Conservation (phyloP, 306 rosid species). For the Luffa aegyptiaca region DNA sequence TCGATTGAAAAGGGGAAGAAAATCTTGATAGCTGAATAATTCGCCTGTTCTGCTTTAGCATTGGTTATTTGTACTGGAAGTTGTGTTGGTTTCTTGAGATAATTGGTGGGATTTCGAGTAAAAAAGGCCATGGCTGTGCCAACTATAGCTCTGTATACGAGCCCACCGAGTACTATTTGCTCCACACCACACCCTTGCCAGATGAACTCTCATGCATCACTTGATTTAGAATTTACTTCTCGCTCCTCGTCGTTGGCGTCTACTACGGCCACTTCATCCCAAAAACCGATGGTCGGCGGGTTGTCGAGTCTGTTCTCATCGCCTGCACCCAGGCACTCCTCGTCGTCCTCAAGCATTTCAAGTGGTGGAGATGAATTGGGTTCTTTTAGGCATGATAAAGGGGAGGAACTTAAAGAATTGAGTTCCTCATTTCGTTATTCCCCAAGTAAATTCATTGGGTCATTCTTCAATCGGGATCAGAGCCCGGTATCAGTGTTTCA, state of each 20-base stretch:
- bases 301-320: conserved; percentile 77
- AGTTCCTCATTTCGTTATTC: conserved; percentile 67
- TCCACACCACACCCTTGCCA: conserved; percentile 73
- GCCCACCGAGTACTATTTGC: conserved; percentile 82
- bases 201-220: conserved; percentile 47
- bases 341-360: conserved; percentile 41
- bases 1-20: background rate
- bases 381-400: conserved; percentile 41
- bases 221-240: conserved; percentile 67
- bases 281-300: conserved; percentile 63
- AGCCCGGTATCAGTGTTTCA: conserved; percentile 91
- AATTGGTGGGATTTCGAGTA: background rate
- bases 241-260: conserved; percentile 58
- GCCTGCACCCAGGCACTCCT: conserved; percentile 36
- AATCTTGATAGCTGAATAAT: background rate
- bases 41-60: background rate
- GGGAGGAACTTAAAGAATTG: conserved; percentile 67
- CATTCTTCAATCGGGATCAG: conserved; percentile 57
- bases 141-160: conserved; percentile 72
- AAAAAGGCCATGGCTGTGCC: conserved; percentile 60
- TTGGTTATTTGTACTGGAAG: background rate
- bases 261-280: conserved; percentile 51
- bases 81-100: conserved; percentile 1
- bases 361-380: conserved; percentile 55
- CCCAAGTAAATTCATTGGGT: conserved; percentile 43